These are phyloP conservation scores for Glycyrrhiza uralensis DNA, from an alignment of 306 rosid genomes.

Conservation along the genomic window DNA sequence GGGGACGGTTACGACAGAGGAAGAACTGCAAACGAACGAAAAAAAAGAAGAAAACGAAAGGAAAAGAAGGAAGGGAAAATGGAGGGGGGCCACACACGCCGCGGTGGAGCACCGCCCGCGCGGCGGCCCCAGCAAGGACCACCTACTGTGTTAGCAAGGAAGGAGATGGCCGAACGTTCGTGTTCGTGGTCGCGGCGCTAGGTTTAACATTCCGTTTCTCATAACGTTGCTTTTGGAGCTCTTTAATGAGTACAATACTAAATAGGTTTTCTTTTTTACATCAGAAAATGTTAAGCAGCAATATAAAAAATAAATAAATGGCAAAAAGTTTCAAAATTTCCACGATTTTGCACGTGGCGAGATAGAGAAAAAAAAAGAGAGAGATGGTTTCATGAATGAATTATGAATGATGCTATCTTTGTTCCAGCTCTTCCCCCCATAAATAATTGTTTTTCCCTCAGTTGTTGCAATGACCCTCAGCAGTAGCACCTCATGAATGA, in stretches of 20 bases:
- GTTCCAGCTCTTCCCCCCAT: too few relatives aligned
- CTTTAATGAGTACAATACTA: not conserved
- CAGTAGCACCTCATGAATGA: slow-evolving; percentile 10
- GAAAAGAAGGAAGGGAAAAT: too few relatives aligned
- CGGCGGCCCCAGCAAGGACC: too few relatives aligned
- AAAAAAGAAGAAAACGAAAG: too few relatives aligned
- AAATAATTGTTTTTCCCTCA: not conserved
- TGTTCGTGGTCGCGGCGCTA: too few relatives aligned
- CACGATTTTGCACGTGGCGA: not conserved
- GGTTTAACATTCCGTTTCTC: too few relatives aligned
- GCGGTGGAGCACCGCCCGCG: too few relatives aligned
- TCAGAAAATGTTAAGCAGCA: not conserved
- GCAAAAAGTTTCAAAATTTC: slow-evolving; percentile 12
- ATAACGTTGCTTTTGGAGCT: not conserved
- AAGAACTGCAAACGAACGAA: too few relatives aligned
- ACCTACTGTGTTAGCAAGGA: too few relatives aligned
- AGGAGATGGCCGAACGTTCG: too few relatives aligned
- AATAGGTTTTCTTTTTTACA: not conserved
- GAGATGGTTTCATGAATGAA: not conserved
- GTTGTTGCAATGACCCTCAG: not conserved
- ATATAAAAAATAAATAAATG: not conserved
- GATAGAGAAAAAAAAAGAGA: not conserved
- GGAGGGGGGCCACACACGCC: too few relatives aligned
- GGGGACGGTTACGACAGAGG: too few relatives aligned
- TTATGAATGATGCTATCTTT: not conserved